Evolutionary conservation across 768 basidiomycete genomes (phyloP), one percentile per base, ranked within the genome.

Genomic region (Boletus reticulatus): DNA sequence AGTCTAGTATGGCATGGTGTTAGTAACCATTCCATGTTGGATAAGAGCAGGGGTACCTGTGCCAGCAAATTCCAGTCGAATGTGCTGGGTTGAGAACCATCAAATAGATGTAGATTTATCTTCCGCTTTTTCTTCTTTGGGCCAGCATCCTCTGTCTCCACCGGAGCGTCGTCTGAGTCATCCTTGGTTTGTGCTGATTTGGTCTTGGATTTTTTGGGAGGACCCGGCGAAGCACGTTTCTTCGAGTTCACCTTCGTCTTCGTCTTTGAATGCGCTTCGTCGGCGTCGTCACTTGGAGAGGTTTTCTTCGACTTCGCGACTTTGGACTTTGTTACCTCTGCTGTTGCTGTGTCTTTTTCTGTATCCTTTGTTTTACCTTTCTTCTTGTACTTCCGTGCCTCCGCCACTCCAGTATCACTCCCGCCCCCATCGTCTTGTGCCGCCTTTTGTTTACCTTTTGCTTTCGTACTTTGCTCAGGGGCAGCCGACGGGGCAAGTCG

Each of bases 101-200:
- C 73, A 62, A 85, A 85, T n/a, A 87, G 14, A 36, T 29, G 34
- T 36, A 36, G 60, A 56, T 84, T 83, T 51, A 89, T 82, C 71
- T 84, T 88, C 58, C 85, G 80, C 63, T 83, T 87, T 72, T 87
- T 88, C 75, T 85, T 87, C 72, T 82, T 84, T 16, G 72, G 79
- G 10, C 55, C 72, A 7, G 38, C 61, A 48, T 68, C 71, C 24
- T 68, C 71, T 22, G 66, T 50, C 22, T 64, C 69, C 16, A 52
- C 60, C 13, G 29, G 43, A 7, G 44, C 34, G 2, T 60, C 64
- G 31, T 67, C 71, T 1, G 48, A 52, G 19, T 54, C 63, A 0
- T 61, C 63, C 24, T 53, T 59, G 32, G 43, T 6, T 22, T 55
- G 62, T 11, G 53, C 52, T 42, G 58, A 16, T 46, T 65, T 65